Evolutionary conservation across 1,139 yeast genomes (phyloP).

Genomic region (Sugiyamaella castrensis): DNA sequence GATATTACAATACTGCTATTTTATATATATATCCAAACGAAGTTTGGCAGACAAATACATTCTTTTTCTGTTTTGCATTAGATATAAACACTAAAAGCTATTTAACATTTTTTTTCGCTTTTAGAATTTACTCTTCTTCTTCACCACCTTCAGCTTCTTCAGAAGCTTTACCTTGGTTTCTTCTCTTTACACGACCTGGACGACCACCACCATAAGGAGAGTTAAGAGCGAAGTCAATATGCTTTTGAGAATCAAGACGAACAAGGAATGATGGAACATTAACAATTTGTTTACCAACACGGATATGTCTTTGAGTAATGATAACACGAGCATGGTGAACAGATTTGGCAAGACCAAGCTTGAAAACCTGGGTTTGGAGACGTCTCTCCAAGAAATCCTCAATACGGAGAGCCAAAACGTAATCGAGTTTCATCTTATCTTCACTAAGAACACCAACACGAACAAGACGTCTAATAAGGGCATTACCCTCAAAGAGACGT

Average conservation of each 20-base stretch:
- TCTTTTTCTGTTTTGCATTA: too few relatives aligned
- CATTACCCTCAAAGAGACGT: conserved; percentile 99
- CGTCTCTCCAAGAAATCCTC: conserved; percentile 99
- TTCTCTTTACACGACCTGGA: conserved; percentile 99
- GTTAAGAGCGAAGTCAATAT: conserved; percentile 98
- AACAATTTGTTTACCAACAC: conserved; percentile 99
- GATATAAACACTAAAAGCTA: neutral
- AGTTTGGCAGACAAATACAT: too few relatives aligned
- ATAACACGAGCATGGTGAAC: conserved; percentile 99
- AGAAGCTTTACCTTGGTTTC: conserved; percentile 70
- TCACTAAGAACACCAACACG: conserved; percentile 98
- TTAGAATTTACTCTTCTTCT: conserved; percentile 42
- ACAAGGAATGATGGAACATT: conserved; percentile 99
- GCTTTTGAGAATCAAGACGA: conserved; percentile 99
- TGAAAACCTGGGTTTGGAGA: conserved; percentile 99
- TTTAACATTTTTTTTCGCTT: neutral
- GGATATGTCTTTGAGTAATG: conserved; percentile 98
- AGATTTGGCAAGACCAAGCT: conserved; percentile 99
- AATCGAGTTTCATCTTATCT: conserved; percentile 99
- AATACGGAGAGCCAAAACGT: conserved; percentile 94
- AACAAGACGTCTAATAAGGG: conserved; percentile 93
- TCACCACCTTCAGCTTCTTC: conserved; percentile 70
- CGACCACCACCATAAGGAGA: conserved; percentile 99
- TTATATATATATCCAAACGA: too few relatives aligned
- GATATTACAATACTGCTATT: too few relatives aligned